These are phyloP conservation scores for Turritis glabra DNA, from an alignment of 345 rosid species.

Conservation along the genomic window DNA sequence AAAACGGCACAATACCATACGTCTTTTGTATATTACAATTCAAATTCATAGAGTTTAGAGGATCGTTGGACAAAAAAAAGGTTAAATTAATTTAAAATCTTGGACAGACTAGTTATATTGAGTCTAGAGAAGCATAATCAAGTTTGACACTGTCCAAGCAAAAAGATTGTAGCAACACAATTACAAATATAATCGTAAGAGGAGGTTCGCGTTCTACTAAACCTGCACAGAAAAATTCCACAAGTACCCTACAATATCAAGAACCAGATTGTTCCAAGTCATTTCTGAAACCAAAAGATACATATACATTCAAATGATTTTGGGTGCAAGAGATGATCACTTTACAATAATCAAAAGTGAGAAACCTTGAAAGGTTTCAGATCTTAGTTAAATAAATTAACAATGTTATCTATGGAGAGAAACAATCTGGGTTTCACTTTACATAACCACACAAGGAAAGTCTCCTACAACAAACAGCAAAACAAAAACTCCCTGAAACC, in stretches of 20 bases:
- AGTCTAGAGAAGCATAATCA: not conserved
- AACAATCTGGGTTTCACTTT: slow-evolving; percentile 36
- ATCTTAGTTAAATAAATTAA: slow-evolving; percentile 9
- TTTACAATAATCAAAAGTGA: not conserved
- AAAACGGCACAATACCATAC: not conserved
- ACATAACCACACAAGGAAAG: slow-evolving; percentile 35
- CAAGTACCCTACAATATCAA: not conserved
- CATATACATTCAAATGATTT: not conserved
- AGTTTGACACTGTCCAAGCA: too few relatives aligned
- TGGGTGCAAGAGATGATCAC: not conserved
- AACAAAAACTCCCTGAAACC: slow-evolving; percentile 13
- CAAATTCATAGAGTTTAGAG: not conserved
- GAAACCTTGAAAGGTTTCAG: not conserved
- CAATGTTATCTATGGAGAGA: slow-evolving; percentile 37
- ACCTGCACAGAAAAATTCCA: too few relatives aligned
- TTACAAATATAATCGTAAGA: too few relatives aligned
- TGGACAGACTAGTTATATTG: not conserved
- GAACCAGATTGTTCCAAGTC: not conserved
- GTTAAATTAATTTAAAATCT: not conserved
- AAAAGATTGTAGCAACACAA: too few relatives aligned
- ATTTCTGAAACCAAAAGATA: not conserved
- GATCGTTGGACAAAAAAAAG: not conserved
- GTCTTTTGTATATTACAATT: not conserved
- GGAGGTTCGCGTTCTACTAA: too few relatives aligned
- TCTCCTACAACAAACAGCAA: slow-evolving; percentile 31